Percentiles rank a stretch among this genome's conserved stretches.
Conservation (phyloP, 2,329 filamentous ascomycete genomes). For the Scedosporium dehoogii region DNA sequence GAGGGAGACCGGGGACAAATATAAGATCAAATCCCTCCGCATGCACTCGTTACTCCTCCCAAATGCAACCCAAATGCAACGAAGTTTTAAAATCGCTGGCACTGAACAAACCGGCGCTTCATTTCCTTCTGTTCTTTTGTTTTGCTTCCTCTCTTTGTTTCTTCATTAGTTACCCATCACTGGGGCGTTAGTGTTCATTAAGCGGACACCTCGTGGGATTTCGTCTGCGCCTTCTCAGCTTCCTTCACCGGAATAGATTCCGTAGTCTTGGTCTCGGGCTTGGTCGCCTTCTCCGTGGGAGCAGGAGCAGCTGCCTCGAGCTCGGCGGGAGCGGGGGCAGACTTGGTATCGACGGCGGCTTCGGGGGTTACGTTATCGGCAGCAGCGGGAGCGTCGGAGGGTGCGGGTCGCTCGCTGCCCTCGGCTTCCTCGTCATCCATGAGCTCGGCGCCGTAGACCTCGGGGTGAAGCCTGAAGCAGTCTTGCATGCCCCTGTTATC, state of each 20-base stretch:
- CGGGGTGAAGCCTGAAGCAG: slow-evolving; percentile 88
- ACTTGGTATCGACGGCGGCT: neutral
- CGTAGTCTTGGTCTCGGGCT: neutral
- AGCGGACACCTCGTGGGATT: neutral
- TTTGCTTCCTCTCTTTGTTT: neutral
- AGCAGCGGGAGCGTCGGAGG: neutral
- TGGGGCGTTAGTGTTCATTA: neutral
- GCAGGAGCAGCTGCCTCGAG: neutral
- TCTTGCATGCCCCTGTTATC: slow-evolving; percentile 78
- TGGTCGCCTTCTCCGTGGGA: neutral
- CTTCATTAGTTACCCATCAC: neutral
- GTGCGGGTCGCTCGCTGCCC: slow-evolving; percentile 12
- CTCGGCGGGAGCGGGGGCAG: neutral
- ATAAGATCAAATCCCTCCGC: neutral
- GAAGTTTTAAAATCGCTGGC: neutral
- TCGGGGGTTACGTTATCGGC: neutral
- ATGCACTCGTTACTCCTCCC: neutral
- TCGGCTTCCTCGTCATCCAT: slow-evolving; percentile 57
- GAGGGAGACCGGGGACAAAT: too few relatives aligned
- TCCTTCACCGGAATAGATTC: neutral
- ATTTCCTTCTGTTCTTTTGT: neutral
- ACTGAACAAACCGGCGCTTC: neutral
- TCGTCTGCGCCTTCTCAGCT: neutral
- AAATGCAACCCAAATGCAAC: neutral
- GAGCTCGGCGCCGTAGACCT: slow-evolving; percentile 84